Evolutionary conservation across 495 filamentous ascomycete genomes (phyloP).

Genomic region (Xylaria intraflava): DNA sequence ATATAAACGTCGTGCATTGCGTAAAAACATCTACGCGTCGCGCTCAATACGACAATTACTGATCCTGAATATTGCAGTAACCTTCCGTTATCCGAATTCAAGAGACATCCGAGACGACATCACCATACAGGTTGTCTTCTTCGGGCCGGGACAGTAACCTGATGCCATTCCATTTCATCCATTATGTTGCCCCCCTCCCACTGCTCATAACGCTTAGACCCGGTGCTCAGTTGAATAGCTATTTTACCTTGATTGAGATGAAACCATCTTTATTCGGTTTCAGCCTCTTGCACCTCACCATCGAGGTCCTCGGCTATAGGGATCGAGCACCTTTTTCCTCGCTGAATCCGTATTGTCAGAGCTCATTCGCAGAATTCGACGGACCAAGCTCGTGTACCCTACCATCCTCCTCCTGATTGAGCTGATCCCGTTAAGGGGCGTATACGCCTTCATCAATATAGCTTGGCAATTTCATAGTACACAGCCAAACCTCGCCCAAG

Average conservation of each 20-base stretch:
- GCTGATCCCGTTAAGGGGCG: constrained; percentile 52
- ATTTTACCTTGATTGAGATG: neutral
- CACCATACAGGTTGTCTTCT: constrained; percentile 60
- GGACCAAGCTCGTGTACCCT: constrained; percentile 51
- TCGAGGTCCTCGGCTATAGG: constrained; percentile 40
- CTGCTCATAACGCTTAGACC: neutral
- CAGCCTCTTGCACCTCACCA: constrained; percentile 40
- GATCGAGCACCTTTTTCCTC: constrained; percentile 12
- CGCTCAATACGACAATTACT: neutral
- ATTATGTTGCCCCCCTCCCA: neutral
- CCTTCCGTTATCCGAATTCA: constrained; percentile 41
- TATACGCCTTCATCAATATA: constrained; percentile 52
- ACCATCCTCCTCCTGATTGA: constrained; percentile 34
- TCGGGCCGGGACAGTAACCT: constrained; percentile 20
- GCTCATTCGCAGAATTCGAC: constrained; percentile 38
- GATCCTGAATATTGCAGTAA: constrained; percentile 22
- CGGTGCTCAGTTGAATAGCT: neutral
- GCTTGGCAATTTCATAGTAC: constrained; percentile 44
- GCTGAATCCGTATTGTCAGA: constrained; percentile 29
- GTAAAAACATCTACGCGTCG: too few relatives aligned
- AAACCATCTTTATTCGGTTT: constrained; percentile 37
- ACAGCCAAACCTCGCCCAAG: constrained; percentile 32
- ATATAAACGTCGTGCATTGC: too few relatives aligned
- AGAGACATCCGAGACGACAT: constrained; percentile 51
- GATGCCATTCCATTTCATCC: neutral